Evolutionary conservation across 2,329 filamentous ascomycete genomes (phyloP).

Genomic region (Xylariaceae sp.): DNA sequence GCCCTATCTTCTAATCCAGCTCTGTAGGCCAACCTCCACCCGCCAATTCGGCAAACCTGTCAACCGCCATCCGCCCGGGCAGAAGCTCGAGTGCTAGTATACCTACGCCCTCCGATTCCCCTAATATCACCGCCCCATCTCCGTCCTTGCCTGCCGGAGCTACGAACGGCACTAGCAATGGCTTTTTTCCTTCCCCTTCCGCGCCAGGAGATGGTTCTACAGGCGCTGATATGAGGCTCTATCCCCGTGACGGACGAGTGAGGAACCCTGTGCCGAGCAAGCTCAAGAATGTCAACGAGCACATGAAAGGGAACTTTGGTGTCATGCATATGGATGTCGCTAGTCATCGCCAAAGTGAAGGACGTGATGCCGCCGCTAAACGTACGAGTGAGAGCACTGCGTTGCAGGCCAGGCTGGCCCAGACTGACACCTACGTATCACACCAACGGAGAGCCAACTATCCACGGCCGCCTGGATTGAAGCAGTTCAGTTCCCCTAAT

Average conservation of each 20-base stretch:
- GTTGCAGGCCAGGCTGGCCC: conserved; percentile 52
- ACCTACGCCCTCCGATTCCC: conserved; percentile 20
- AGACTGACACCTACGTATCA: conserved; percentile 49
- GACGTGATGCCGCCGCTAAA: conserved; percentile 52
- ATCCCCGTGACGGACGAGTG: conserved; percentile 43
- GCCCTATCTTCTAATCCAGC: conserved; percentile 1
- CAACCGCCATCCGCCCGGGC: conserved; percentile 12
- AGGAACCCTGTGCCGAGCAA: conserved; percentile 59
- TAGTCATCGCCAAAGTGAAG: conserved; percentile 40
- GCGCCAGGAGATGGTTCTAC: conserved; percentile 15
- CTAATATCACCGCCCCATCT: conserved; percentile 15
- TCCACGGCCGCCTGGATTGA: conserved; percentile 23
- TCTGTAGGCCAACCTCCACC: conserved; percentile 23
- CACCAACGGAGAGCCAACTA: conserved; percentile 39
- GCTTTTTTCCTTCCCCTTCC: conserved; percentile 9
- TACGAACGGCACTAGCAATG: conserved; percentile 19
- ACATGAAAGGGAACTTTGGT: conserved; percentile 56
- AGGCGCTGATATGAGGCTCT: conserved; percentile 22
- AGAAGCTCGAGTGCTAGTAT: conserved; percentile 14
- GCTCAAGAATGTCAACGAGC: conserved; percentile 53
- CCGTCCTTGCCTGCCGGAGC: conserved; percentile 13
- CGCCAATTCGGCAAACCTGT: conserved; percentile 23
- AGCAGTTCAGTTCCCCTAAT: conserved; percentile 22
- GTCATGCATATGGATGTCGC: conserved; percentile 58
- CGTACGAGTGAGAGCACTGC: conserved; percentile 59